Evolutionary conservation across 768 basidiomycete species (phyloP).

Genomic region (Xerocomellus amylosporus): DNA sequence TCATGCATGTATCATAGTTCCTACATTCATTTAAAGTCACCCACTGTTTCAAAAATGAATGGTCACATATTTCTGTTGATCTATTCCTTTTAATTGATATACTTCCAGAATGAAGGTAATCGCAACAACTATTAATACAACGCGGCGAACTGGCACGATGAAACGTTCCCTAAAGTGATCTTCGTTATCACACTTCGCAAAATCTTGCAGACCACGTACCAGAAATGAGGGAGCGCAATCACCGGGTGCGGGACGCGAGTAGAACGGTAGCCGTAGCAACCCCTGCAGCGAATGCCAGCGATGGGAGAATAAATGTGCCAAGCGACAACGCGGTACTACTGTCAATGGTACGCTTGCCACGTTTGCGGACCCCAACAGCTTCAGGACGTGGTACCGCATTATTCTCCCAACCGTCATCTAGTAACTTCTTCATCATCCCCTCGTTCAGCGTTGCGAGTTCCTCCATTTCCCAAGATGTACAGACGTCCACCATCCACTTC

Average conservation of each 20-base stretch:
- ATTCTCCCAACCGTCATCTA: slow-evolving; percentile 88
- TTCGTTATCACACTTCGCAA: background rate
- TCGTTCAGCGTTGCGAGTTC: slow-evolving; percentile 74
- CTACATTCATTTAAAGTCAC: too few species aligned
- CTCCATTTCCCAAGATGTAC: slow-evolving; percentile 81
- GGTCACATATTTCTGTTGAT: too few species aligned
- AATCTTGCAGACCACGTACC: slow-evolving; percentile 7
- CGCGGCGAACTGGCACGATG: background rate
- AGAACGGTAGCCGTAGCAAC: slow-evolving; percentile 37
- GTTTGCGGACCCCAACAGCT: slow-evolving; percentile 35
- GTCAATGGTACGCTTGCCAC: background rate
- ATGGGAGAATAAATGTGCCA: slow-evolving; percentile 26
- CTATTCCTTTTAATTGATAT: too few species aligned
- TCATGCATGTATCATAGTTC: too few species aligned
- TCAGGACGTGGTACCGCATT: slow-evolving; percentile 44
- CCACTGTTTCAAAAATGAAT: too few species aligned
- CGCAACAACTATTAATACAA: background rate
- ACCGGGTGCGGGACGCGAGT: slow-evolving; percentile 32
- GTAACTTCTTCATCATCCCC: slow-evolving; percentile 54
- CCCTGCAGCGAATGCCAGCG: slow-evolving; percentile 44
- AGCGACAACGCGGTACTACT: slow-evolving; percentile 3
- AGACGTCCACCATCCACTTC: slow-evolving; percentile 89
- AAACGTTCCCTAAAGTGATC: background rate
- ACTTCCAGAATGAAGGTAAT: too few species aligned
- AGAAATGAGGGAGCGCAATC: slow-evolving; percentile 9